A percentile compares a stretch with the other conserved stretches of the same genome.
Evolutionary conservation across 768 basidiomycete genomes (phyloP).

Genomic region (Boletus tomentosulus): DNA sequence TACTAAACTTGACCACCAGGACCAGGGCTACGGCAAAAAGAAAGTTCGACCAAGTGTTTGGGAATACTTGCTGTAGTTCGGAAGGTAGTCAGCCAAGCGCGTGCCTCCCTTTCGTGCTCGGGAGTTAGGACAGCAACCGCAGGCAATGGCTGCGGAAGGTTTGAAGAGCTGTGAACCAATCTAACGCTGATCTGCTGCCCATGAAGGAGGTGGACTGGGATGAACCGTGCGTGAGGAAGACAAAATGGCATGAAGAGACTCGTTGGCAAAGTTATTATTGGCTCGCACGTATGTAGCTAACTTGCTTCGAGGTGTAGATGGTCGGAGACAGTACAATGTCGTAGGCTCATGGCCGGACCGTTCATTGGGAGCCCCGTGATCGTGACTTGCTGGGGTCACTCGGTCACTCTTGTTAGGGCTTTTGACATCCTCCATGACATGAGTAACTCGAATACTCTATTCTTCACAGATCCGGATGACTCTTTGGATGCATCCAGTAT

Average conservation of each 20-base stretch:
- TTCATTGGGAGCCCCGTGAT: too few species aligned
- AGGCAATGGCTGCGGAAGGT: slow-evolving; percentile 43
- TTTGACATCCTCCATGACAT: slow-evolving; percentile 1
- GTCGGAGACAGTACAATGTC: too few species aligned
- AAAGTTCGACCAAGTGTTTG: slow-evolving; percentile 51
- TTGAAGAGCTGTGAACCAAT: slow-evolving; percentile 27
- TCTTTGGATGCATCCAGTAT: slow-evolving; percentile 32
- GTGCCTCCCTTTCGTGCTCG: slow-evolving; percentile 44
- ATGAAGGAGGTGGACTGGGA: background rate
- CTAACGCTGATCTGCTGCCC: background rate
- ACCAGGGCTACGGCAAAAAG: slow-evolving; percentile 76
- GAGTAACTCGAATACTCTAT: slow-evolving; percentile 30
- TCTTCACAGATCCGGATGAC: slow-evolving; percentile 59
- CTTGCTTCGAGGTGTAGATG: too few species aligned
- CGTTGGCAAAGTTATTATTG: too few species aligned
- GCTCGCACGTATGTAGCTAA: too few species aligned
- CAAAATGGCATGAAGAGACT: background rate
- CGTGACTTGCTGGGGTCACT: too few species aligned
- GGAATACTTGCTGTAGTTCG: slow-evolving; percentile 40
- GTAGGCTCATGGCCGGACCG: too few species aligned
- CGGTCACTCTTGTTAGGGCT: too few species aligned
- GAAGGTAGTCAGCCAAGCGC: slow-evolving; percentile 53
- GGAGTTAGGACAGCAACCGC: slow-evolving; percentile 32
- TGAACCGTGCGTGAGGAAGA: background rate
- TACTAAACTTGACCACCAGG: slow-evolving; percentile 74